Evolutionary conservation across 257 asterid genomes (phyloP), one percentile per base, ranked within the genome.

Genomic region (Vinca minor): DNA sequence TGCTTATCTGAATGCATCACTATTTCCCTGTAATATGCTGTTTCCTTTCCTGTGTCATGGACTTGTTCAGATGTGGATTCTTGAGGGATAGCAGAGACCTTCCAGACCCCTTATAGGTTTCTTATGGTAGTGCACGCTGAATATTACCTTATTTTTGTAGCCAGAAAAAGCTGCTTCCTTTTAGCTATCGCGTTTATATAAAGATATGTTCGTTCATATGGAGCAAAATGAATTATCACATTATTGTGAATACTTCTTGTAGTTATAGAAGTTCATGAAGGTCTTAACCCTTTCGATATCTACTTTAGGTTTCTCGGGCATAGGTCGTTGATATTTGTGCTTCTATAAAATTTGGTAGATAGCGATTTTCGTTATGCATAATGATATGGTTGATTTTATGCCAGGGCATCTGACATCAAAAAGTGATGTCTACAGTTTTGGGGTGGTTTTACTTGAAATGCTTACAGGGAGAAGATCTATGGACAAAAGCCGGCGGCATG

Each of bases 351-450:
- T 25, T 49, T 25, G 20, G 35, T 60, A 12, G 41, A 29, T 65
- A 49, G 21, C 9, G 8, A 14, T 36, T 18, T 26, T 41, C 53
- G 4, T 63, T 39, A 34, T 34, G 38, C 67, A 26, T 67, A 20
- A 12, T 53, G 13, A 55, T 23, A 56, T 31, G 34, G 20, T n/a
- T 50, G 56, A 38, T 66, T 45, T 49, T 62, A 31, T 65, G 53
- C 62, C 79, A 89, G 96, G 96, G 3, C 94, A 86, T 72, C 70
- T 89, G 64, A 81, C 96, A 14, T 81, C 89, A 3, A 87, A 81
- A 82, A 89, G 96, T 18, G 96, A 89, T 12, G 95, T 89, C 53
- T 89, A 89, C 62, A 84, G 95, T 65, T 89, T 89, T 34, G 96
- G 96, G 13, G 93, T 89, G 29, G 96, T 89, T 58, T 45, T 89